Conservation (phyloP, 495 filamentous ascomycete species). For the Penicillium lagena region DNA sequence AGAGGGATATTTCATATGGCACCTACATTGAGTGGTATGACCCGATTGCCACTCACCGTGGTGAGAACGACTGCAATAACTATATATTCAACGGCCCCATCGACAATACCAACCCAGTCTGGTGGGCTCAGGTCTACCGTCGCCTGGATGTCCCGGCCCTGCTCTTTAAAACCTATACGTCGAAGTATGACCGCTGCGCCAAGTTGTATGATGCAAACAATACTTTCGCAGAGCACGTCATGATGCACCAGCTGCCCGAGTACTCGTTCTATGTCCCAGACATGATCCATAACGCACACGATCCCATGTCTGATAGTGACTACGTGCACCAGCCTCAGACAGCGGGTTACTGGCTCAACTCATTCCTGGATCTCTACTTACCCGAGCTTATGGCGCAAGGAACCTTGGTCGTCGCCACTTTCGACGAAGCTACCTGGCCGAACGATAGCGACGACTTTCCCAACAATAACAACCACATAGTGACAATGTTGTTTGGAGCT, state of each 20-base stretch:
- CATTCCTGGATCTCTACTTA: slow-evolving; percentile 11
- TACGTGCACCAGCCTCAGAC: slow-evolving; percentile 10
- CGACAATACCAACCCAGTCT: slow-evolving; percentile 12
- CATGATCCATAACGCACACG: slow-evolving; percentile 13
- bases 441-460: slow-evolving; percentile 4
- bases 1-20: slow-evolving; percentile 1
- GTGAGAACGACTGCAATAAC: slow-evolving; percentile 12
- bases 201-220: slow-evolving; percentile 11
- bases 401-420: slow-evolving; percentile 12
- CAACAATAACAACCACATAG: slow-evolving; percentile 11
- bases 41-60: slow-evolving; percentile 8
- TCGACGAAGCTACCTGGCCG: slow-evolving; percentile 13
- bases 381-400: slow-evolving; percentile 7
- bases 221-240: slow-evolving; percentile 7
- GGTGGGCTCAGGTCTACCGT: slow-evolving; percentile 7
- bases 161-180: slow-evolving; percentile 10
- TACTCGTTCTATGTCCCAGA: slow-evolving; percentile 15
- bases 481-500: slow-evolving; percentile 8
- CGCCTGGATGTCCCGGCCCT: slow-evolving; percentile 11
- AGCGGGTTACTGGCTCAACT: slow-evolving; percentile 5
- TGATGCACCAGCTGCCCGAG: slow-evolving; percentile 3
- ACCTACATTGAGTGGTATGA: slow-evolving; percentile 13
- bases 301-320: slow-evolving; percentile 9
- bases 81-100: slow-evolving; percentile 10
- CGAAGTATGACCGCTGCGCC: slow-evolving; percentile 9